Base-by-base conservation (phyloP, 768 basidiomycete genomes). In the Suillus americanus region DNA sequence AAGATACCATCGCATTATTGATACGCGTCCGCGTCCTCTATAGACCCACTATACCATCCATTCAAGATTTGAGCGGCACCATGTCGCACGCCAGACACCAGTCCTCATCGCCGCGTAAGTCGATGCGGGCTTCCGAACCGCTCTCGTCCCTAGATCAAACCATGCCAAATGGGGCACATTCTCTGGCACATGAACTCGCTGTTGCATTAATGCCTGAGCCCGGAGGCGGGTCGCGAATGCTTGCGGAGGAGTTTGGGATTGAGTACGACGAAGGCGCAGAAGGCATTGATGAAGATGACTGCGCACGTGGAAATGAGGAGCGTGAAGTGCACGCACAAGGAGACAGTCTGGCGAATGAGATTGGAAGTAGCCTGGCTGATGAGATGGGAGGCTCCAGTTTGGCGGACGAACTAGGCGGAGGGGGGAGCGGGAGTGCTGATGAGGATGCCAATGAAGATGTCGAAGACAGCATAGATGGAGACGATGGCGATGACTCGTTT, bases 141-240 rank as follows among this genome's bases (percentile, higher is more conserved):
- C 66, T 77, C 38, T 76, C 74, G 60, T 74, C 74, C 7, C 67
- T 76, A 23, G 74, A 77, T 68, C 74, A 77, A 35, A 40, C 64
- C 61, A 73, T 75, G 28, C 73, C 68, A 38, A 74, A 74, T 16
- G 74, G 74, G 13, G 66, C 75, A 45, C 87, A 89, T 72, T 93
- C 91, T 6, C 84, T 95, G 38, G 93, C 93, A 5, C 92, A 95
- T 75, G 93, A 95, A 72, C 85, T 95, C 41, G 93, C 94, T 7
- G 86, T 89, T 40, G 93, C 93, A 12, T 82, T 95, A 62, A 91
- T 94, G 87, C 93, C 92, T 28, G 93, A 95, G 77, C 92, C 94
- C 0, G 89, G 84, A 60, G 81, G 85, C 33, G 51, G 76, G 30
- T 93, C 91, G 28, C 89, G 86, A 74, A 75, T 93, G 38, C 81